These are phyloP conservation scores for Kwoniella newhampshirensis DNA, from an alignment of 768 basidiomycete species.

Conservation along the genomic window DNA sequence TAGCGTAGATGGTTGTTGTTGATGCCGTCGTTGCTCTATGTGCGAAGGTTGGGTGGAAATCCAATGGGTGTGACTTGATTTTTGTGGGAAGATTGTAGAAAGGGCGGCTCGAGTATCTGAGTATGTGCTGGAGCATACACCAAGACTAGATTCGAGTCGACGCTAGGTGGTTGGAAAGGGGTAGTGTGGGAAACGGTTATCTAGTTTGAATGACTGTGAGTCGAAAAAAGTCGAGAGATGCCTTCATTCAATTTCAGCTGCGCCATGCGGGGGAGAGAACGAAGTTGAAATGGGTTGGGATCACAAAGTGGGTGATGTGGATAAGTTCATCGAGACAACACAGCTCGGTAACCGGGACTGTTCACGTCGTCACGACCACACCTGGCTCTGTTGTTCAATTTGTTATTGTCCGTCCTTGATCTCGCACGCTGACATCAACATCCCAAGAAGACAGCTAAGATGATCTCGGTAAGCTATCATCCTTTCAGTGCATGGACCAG, in stretches of 20 bases:
- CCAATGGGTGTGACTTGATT: not conserved
- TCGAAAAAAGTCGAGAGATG: not conserved
- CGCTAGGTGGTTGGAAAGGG: not conserved
- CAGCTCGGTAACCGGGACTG: not conserved
- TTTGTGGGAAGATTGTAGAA: not conserved
- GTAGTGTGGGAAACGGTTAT: not conserved
- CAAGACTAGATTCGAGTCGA: conserved; percentile 13
- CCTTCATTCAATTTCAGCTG: not conserved
- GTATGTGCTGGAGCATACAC: conserved; percentile 20
- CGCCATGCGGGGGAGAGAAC: too few relatives aligned
- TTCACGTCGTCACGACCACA: not conserved
- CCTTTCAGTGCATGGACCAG: not conserved
- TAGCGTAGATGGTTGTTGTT: not conserved
- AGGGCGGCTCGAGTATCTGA: conserved; percentile 14
- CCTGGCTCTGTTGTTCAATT: too few relatives aligned
- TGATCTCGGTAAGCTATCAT: conserved; percentile 49
- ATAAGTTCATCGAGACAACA: too few relatives aligned
- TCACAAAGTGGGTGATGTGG: too few relatives aligned
- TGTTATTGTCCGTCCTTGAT: conserved; percentile 5
- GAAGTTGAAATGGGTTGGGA: too few relatives aligned
- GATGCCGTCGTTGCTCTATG: not conserved
- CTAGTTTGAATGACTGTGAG: not conserved
- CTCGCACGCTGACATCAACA: not conserved
- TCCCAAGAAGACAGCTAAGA: conserved; percentile 4
- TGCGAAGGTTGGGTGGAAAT: conserved; percentile 2